These are phyloP conservation scores for Apophysomyces ossiformis DNA, from an alignment of 371 early-diverging fungal genomes.

Conservation along the genomic window DNA sequence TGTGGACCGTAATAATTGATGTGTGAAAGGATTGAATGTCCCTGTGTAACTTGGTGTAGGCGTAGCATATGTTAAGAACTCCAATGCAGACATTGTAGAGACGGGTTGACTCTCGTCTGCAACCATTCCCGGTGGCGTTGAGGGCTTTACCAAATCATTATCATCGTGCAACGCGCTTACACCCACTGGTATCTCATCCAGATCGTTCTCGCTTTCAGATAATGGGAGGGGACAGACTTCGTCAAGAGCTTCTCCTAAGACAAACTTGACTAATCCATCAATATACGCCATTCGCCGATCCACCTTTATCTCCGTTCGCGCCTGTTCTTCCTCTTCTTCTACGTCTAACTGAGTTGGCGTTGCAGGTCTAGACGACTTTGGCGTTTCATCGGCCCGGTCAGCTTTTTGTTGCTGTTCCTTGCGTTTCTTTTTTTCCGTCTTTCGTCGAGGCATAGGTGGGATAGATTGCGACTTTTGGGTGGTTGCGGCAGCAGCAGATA, in stretches of 20 bases:
- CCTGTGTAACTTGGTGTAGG: slow-evolving; percentile 44
- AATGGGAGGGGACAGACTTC: slow-evolving; percentile 25
- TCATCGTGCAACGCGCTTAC: slow-evolving; percentile 37
- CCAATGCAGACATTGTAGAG: slow-evolving; percentile 31
- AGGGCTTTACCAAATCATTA: not conserved
- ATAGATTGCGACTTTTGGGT: slow-evolving; percentile 52
- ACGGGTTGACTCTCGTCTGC: slow-evolving; percentile 12
- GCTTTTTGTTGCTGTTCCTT: slow-evolving; percentile 30
- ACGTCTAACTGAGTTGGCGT: slow-evolving; percentile 17
- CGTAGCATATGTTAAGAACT: slow-evolving; percentile 39
- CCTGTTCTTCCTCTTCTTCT: slow-evolving; percentile 9
- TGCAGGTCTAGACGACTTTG: slow-evolving; percentile 19
- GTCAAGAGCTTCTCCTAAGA: slow-evolving; percentile 43
- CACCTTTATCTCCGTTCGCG: not conserved
- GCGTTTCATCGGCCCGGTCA: slow-evolving; percentile 2
- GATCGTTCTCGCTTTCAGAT: slow-evolving; percentile 13
- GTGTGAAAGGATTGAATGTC: slow-evolving; percentile 50
- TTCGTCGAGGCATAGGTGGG: slow-evolving; percentile 34
- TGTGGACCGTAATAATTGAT: slow-evolving; percentile 39
- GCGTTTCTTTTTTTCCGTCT: slow-evolving; percentile 49
- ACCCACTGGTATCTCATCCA: slow-evolving; percentile 39
- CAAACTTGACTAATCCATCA: slow-evolving; percentile 42
- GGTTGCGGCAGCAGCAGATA: slow-evolving; percentile 58
- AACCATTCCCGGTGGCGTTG: not conserved
- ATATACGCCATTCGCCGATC: slow-evolving; percentile 6